Percentiles rank a stretch among this genome's conserved stretches.
phyloP scores from a whole-genome alignment of 371 early-diverging fungal genomes.

The Neoconidiobolus thromboides region DNA sequence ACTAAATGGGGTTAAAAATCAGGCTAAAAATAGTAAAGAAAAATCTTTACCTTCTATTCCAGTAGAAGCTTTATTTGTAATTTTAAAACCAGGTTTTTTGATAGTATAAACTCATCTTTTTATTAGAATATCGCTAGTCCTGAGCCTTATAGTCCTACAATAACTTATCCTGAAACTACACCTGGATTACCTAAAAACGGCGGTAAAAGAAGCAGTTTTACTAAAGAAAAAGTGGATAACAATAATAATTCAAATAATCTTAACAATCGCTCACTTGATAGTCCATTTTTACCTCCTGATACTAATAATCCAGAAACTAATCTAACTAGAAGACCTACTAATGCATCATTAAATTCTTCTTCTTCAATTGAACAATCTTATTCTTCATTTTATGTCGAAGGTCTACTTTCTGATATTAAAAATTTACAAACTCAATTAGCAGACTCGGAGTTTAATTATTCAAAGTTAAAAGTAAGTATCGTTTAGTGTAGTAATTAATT shows the following conservation, averaged over 20 bases:
- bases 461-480: conserved; percentile 9
- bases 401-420: conserved; percentile 7
- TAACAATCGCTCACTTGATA: background rate
- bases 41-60: conserved; percentile 12
- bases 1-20: background rate
- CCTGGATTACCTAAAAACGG: no score
- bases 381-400: background rate
- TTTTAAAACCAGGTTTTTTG: no score
- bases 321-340: background rate
- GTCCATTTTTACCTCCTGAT: background rate
- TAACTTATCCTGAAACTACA: no score
- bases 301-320: background rate
- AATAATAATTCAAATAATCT: background rate
- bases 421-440: conserved; percentile 8
- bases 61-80: conserved; percentile 7
- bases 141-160: no score
- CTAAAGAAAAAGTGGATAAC: no score
- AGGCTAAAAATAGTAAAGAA: conserved; percentile 3
- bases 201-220: no score
- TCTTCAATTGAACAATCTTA: no score
- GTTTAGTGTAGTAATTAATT: background rate
- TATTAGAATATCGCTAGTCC: no score
- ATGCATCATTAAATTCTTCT: background rate
- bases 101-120: no score
- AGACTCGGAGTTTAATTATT: conserved; percentile 7